phyloP scores from a whole-genome alignment of 495 filamentous ascomycete genomes.

The Hypoxylon fuscum region DNA sequence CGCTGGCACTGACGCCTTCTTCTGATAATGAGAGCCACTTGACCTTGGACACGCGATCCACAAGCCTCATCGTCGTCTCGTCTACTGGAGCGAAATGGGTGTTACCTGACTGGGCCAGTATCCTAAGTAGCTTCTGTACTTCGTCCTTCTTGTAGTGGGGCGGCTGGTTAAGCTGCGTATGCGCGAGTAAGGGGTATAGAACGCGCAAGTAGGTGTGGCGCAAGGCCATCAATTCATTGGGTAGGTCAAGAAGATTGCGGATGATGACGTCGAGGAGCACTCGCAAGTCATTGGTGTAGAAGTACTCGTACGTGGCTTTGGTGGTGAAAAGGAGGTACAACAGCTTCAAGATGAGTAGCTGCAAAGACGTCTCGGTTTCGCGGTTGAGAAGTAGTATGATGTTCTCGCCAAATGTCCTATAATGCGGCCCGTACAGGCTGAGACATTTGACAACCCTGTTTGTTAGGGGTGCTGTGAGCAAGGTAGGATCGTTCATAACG shows the following conservation, averaged over 20 bases:
- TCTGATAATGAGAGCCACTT: slow-evolving; percentile 70
- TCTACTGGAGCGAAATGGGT: slow-evolving; percentile 91
- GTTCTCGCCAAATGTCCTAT: slow-evolving; percentile 97
- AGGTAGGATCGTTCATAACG: slow-evolving; percentile 61
- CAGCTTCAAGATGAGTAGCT: slow-evolving; percentile 93
- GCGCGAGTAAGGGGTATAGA: slow-evolving; percentile 85
- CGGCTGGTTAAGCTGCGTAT: slow-evolving; percentile 85
- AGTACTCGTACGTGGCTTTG: slow-evolving; percentile 91
- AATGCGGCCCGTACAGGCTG: slow-evolving; percentile 77
- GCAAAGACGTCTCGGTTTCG: slow-evolving; percentile 91
- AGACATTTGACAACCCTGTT: slow-evolving; percentile 94
- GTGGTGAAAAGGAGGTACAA: slow-evolving; percentile 96
- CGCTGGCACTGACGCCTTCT: slow-evolving; percentile 50
- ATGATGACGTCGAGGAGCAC: slow-evolving; percentile 96
- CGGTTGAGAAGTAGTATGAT: slow-evolving; percentile 96
- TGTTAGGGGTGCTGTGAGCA: slow-evolving; percentile 66
- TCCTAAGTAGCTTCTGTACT: slow-evolving; percentile 74
- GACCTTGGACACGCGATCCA: slow-evolving; percentile 82
- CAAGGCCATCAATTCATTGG: slow-evolving; percentile 78
- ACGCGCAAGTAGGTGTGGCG: slow-evolving; percentile 99
- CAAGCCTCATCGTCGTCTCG: slow-evolving; percentile 85
- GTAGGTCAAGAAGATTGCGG: slow-evolving; percentile 92
- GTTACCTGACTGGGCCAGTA: slow-evolving; percentile 68
- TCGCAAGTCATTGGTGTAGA: slow-evolving; percentile 96
- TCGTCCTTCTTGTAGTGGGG: slow-evolving; percentile 95